These are phyloP conservation scores for Candida sanyiensis DNA, from an alignment of 805 yeast species.

Conservation along the genomic window DNA sequence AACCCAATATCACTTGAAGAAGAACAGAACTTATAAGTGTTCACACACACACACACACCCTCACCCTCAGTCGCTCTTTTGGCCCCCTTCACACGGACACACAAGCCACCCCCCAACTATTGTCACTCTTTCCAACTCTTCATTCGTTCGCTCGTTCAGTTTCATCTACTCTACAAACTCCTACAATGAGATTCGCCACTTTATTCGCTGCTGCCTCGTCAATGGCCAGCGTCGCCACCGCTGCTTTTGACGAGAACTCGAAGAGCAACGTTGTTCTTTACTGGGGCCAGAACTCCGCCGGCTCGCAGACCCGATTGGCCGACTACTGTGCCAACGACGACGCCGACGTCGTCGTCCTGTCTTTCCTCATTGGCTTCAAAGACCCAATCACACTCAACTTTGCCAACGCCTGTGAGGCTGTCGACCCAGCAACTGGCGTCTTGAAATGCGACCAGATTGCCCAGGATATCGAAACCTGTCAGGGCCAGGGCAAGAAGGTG, in stretches of 20 bases:
- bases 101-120: constrained; percentile 10
- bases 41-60: background rate
- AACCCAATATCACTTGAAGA: background rate
- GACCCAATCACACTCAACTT: constrained; percentile 43
- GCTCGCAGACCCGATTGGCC: constrained; percentile 39
- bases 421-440: constrained; percentile 33
- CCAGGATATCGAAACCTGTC: constrained; percentile 72
- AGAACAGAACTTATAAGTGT: background rate
- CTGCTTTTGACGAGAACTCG: constrained; percentile 31
- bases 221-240: constrained; percentile 6
- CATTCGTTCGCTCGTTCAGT: background rate
- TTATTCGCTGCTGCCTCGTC: constrained; percentile 11
- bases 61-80: background rate
- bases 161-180: too few species aligned
- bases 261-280: constrained; percentile 66
- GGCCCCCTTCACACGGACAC: background rate
- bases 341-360: constrained; percentile 65
- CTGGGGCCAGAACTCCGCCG: constrained; percentile 88
- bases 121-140: constrained; percentile 2
- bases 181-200: constrained; percentile 10
- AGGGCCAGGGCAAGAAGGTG: constrained; percentile 70
- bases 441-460: constrained; percentile 54
- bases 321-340: constrained; percentile 62
- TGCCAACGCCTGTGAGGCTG: constrained; percentile 44
- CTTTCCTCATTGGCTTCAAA: constrained; percentile 58